These are phyloP conservation scores for Fusarium oligoseptatum DNA, from an alignment of 2,329 filamentous ascomycete species.

Conservation along the genomic window DNA sequence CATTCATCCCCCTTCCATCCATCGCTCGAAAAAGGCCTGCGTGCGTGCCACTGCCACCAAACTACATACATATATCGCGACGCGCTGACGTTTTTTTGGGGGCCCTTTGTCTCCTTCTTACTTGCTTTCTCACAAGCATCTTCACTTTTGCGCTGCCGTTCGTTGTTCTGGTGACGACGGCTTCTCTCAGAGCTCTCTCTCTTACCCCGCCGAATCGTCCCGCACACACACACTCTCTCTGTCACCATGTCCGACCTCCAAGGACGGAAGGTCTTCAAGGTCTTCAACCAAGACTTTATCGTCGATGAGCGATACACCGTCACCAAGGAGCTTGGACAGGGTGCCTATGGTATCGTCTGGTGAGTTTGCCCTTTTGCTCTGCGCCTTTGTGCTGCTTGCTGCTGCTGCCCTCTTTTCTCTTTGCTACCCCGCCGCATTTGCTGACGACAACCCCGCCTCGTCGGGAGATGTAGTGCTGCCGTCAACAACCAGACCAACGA, in stretches of 20 bases:
- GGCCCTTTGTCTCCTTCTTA: slow-evolving; percentile 32
- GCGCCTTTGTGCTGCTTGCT: slow-evolving; percentile 19
- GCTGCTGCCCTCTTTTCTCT: slow-evolving; percentile 22
- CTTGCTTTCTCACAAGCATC: slow-evolving; percentile 17
- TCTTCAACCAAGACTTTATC: slow-evolving; percentile 99
- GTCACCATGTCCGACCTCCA: slow-evolving; percentile 57
- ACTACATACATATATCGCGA: slow-evolving; percentile 47
- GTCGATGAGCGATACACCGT: slow-evolving; percentile 99
- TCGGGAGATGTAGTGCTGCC: slow-evolving; percentile 75
- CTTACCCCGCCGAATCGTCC: slow-evolving; percentile 35
- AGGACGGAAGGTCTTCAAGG: slow-evolving; percentile 93
- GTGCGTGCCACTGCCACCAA: slow-evolving; percentile 16
- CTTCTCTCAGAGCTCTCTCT: slow-evolving; percentile 10
- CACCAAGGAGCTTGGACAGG: slow-evolving; percentile 97
- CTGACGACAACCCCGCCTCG: slow-evolving; percentile 47
- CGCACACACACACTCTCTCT: slow-evolving; percentile 23
- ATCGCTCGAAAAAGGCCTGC: slow-evolving; percentile 17
- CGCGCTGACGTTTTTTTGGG: slow-evolving; percentile 26
- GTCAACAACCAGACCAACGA: slow-evolving; percentile 92
- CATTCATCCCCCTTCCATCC: slow-evolving; percentile 31
- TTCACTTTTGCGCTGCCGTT: background rate
- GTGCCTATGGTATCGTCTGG: slow-evolving; percentile 99
- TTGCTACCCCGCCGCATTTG: slow-evolving; percentile 47
- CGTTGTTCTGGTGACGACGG: slow-evolving; percentile 5
- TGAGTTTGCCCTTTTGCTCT: slow-evolving; percentile 57